phyloP scores from a whole-genome alignment of 805 yeast genomes.

The Pichia scutulata region DNA sequence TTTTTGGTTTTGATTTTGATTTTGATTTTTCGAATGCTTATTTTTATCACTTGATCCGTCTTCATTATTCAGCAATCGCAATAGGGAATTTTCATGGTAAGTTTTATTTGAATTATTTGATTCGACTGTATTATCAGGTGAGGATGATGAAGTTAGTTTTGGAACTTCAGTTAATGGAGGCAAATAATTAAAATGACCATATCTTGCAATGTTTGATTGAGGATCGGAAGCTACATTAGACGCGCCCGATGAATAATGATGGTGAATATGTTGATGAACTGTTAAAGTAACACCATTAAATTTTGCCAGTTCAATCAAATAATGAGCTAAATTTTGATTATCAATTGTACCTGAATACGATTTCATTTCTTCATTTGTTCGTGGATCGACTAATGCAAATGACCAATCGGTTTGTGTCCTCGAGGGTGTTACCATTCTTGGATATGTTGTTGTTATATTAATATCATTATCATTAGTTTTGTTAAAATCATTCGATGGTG shows the following conservation, averaged over 20 bases:
- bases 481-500: not conserved
- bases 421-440: conserved; percentile 19
- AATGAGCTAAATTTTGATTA: conserved; percentile 46
- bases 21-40: not conserved
- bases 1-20: conserved; percentile 4
- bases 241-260: conserved; percentile 52
- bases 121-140: conserved; percentile 29
- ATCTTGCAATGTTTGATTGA: conserved; percentile 48
- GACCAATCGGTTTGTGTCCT: conserved; percentile 49
- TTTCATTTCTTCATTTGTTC: conserved; percentile 36
- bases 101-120: conserved; percentile 16
- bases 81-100: conserved; percentile 34
- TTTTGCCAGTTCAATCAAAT: conserved; percentile 54
- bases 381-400: conserved; percentile 42
- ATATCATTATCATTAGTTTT: not conserved
- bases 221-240: conserved; percentile 31
- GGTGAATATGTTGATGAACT: conserved; percentile 81
- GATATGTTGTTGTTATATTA: not conserved
- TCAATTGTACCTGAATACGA: conserved; percentile 41
- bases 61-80: conserved; percentile 35
- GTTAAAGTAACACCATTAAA: conserved; percentile 51
- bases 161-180: conserved; percentile 70
- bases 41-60: conserved; percentile 5
- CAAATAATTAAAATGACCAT: conserved; percentile 65
- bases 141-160: conserved; percentile 53